These are phyloP conservation scores for Moesziomyces sp. DNA, from an alignment of 1,284 basidiomycete genomes.

Conservation along the genomic window DNA sequence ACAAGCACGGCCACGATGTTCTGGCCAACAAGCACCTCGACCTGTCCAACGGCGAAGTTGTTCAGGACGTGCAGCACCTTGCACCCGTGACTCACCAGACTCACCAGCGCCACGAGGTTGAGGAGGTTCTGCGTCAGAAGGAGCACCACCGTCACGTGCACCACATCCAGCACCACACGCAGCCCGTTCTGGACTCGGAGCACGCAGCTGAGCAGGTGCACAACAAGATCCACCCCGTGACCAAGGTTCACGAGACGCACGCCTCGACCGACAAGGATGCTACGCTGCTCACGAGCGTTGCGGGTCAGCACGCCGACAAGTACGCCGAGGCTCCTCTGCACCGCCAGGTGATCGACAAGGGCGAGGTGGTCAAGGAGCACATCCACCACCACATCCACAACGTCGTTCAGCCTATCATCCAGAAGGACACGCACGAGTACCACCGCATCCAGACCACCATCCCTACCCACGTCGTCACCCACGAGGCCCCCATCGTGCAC, in stretches of 20 bases:
- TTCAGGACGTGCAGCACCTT: slow-evolving; percentile 68
- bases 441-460: slow-evolving; percentile 65
- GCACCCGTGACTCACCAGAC: slow-evolving; percentile 62
- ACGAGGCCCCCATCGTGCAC: slow-evolving; percentile 67
- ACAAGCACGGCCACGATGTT: slow-evolving; percentile 48
- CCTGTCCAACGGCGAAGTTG: slow-evolving; percentile 59
- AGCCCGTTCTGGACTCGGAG: slow-evolving; percentile 66
- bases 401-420: slow-evolving; percentile 67
- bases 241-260: slow-evolving; percentile 63
- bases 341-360: slow-evolving; percentile 65
- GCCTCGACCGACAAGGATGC: slow-evolving; percentile 67
- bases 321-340: slow-evolving; percentile 53
- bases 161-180: slow-evolving; percentile 68
- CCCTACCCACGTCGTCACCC: slow-evolving; percentile 59
- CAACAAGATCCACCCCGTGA: slow-evolving; percentile 57
- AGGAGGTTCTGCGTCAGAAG: slow-evolving; percentile 66
- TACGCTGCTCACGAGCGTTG: slow-evolving; percentile 60
- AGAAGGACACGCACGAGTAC: slow-evolving; percentile 67
- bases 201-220: slow-evolving; percentile 62
- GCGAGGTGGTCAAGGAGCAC: slow-evolving; percentile 63
- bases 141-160: slow-evolving; percentile 67
- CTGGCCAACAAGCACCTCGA: slow-evolving; percentile 48
- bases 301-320: slow-evolving; percentile 56
- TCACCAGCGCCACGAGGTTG: slow-evolving; percentile 66
- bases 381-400: slow-evolving; percentile 68